These are phyloP conservation scores for Diplosphaera chodatii DNA, from an alignment of 139 green algal species.

Conservation along the genomic window DNA sequence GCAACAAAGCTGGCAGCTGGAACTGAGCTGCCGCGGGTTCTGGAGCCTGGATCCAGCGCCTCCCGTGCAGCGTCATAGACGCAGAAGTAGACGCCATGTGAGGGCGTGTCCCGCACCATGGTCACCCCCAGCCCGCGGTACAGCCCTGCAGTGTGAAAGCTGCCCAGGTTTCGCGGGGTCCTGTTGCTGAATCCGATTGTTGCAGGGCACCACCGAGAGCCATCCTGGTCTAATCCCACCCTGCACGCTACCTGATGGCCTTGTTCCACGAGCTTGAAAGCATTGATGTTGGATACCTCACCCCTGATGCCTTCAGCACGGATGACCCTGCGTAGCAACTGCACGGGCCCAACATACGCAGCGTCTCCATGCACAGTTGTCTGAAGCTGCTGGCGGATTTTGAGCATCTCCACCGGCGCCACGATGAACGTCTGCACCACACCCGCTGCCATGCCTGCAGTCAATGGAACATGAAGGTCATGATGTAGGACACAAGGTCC, in stretches of 20 bases:
- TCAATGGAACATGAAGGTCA: too few relatives aligned
- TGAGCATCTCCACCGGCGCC: slow-evolving; percentile 59
- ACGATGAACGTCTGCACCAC: slow-evolving; percentile 27
- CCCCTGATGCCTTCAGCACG: slow-evolving; percentile 39
- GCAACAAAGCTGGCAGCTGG: slow-evolving; percentile 4
- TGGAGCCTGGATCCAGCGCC: slow-evolving; percentile 11
- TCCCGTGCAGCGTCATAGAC: slow-evolving; percentile 29
- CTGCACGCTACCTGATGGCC: too few relatives aligned
- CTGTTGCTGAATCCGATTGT: too few relatives aligned
- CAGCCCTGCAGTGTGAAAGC: slow-evolving; percentile 29
- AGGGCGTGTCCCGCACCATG: slow-evolving; percentile 48
- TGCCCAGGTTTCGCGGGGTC: too few relatives aligned
- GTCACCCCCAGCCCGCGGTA: slow-evolving; percentile 52
- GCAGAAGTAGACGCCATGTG: slow-evolving; percentile 58
- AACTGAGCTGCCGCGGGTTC: background rate
- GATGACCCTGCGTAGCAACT: slow-evolving; percentile 37
- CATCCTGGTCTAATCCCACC: too few relatives aligned
- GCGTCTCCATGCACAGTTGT: slow-evolving; percentile 25
- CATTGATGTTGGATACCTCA: background rate
- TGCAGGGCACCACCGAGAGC: too few relatives aligned
- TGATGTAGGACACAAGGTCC: too few relatives aligned
- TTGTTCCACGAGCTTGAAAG: too few relatives aligned
- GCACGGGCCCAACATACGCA: slow-evolving; percentile 43
- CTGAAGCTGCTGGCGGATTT: slow-evolving; percentile 69
- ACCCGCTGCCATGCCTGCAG: slow-evolving; percentile 32